Base-by-base conservation (phyloP, 169 alveolate genomes). In the Babesia bigemina region DNA sequence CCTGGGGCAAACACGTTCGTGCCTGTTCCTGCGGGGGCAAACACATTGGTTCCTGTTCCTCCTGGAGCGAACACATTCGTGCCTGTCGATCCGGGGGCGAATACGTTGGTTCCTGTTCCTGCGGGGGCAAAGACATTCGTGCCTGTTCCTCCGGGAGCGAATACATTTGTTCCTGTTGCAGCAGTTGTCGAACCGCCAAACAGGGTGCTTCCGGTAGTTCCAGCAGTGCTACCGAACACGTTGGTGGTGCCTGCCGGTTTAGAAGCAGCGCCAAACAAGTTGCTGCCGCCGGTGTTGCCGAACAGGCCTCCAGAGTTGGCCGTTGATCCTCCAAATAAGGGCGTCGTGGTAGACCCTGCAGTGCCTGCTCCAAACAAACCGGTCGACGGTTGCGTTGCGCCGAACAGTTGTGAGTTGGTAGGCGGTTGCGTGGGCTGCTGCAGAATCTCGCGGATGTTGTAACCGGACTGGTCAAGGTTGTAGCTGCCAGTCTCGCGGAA, bases 401-500 rank as follows among this genome's bases (percentile, higher is more conserved):
- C 75, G 57, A 57, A 19, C 4, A 63, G 17, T 19, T 19, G 71
- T 2, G 63, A 53, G 16, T 10, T 21, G 39, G 85, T 26, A 22
- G 76, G 33, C 21, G 39, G 29, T 12, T 67, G 84, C 13, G 67
- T 65, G 44, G 78, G 78, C 49, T 67, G 45, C 24, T 78, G 70
- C 52, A 83, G 71, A 57, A 83, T 9, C 36, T 83, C 86, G 4
- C 67, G 60, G 19, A 83, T 73, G 57, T 83, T 73, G 50, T 50
- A 63, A 33, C 50, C 52, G 12, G 63, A 26, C n/a, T 42, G 63
- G 33, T 66, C 73, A 22, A 81, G 49, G 70, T 10, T 26, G 57
- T 33, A 24, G 19, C 45, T 55, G n/a, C 76, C 67, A 0, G 81
- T 45, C 26, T 59, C 82, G n/a, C 44, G 14, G 49, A 70, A 75